Conservation (phyloP, 2,329 filamentous ascomycete genomes). For the Microdochium trichocladiopsis region DNA sequence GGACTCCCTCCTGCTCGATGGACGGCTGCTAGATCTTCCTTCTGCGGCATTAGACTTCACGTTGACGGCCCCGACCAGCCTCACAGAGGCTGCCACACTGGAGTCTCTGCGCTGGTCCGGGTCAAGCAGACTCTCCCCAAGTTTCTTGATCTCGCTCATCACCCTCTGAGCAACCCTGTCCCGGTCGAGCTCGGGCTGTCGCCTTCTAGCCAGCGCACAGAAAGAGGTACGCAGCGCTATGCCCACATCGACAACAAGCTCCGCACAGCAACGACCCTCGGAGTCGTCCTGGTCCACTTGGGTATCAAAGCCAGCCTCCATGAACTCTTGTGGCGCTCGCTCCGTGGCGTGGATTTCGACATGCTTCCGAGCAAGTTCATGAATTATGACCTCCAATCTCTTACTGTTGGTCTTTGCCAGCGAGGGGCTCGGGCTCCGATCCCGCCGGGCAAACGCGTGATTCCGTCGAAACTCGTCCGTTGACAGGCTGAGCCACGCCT, state of each 20-base stretch:
- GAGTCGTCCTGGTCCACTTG: conserved; percentile 17
- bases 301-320: conserved; percentile 16
- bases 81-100: neutral
- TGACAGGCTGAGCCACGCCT: conserved; percentile 62
- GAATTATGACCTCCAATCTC: conserved; percentile 30
- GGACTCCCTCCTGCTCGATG: conserved; percentile 7
- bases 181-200: conserved; percentile 28
- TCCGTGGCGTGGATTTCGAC: conserved; percentile 35
- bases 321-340: conserved; percentile 20
- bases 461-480: conserved; percentile 38
- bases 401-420: conserved; percentile 25
- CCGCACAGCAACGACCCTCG: conserved; percentile 38
- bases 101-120: neutral
- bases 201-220: conserved; percentile 38
- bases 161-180: conserved; percentile 39
- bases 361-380: conserved; percentile 37
- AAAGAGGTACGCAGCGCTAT: conserved; percentile 40
- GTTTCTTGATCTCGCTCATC: conserved; percentile 23
- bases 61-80: neutral
- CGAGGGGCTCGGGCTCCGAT: conserved; percentile 22
- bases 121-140: neutral
- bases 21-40: conserved; percentile 4
- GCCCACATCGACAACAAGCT: conserved; percentile 37
- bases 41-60: neutral
- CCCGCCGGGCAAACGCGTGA: conserved; percentile 31